Evolutionary conservation across 179 eudicot species (phyloP).

Genomic region (Silene coronaria): DNA sequence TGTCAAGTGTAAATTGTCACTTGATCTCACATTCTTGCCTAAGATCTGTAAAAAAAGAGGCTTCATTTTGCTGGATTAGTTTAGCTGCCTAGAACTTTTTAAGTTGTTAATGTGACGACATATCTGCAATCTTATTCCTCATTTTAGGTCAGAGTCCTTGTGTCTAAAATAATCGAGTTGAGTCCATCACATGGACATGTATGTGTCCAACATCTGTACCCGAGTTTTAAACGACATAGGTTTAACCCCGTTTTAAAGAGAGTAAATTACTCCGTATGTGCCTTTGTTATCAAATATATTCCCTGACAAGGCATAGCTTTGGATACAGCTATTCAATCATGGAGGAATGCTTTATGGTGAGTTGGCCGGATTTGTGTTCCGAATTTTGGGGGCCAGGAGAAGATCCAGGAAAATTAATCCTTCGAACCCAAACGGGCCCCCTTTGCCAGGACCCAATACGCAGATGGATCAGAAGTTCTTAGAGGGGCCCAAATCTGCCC

Average conservation of each 20-base stretch:
- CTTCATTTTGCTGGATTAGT: not conserved
- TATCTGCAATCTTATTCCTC: not conserved
- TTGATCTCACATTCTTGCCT: not conserved
- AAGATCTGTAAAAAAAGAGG: not conserved
- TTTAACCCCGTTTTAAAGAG: no score
- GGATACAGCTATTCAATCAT: conserved; percentile 64
- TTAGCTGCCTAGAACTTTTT: not conserved
- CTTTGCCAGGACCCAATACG: conserved; percentile 41
- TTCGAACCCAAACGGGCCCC: conserved; percentile 45
- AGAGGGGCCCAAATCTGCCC: conserved; percentile 56
- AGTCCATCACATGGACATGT: no score
- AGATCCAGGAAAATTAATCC: conserved; percentile 43
- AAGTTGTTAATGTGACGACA: no score
- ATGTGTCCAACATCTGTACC: no score
- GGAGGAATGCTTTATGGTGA: conserved; percentile 78
- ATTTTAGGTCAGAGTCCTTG: not conserved
- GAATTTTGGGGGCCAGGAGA: conserved; percentile 59
- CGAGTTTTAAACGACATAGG: no score
- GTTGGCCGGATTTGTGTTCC: conserved; percentile 78
- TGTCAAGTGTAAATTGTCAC: not conserved
- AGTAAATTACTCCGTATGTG: not conserved
- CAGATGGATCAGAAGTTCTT: conserved; percentile 36
- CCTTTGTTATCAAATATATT: not conserved
- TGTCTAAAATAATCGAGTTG: no score
- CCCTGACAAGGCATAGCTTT: not conserved